Conservation (phyloP, 208 protist species). For the Crithidia fasciculata region DNA sequence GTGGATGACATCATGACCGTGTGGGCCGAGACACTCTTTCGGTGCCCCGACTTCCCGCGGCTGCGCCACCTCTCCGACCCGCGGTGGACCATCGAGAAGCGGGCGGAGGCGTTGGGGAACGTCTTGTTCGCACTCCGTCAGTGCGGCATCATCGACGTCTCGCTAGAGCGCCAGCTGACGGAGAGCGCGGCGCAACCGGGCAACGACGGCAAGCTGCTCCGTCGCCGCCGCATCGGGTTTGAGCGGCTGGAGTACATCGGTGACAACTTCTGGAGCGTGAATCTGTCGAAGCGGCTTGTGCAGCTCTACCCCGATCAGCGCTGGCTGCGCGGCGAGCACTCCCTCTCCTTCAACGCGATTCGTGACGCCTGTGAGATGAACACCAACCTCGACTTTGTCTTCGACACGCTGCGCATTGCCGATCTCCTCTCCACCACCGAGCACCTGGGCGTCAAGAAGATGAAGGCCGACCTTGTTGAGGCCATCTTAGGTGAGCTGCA, state of each 20-base stretch:
- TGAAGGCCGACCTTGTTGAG: slow-evolving; percentile 88
- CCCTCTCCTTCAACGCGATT: slow-evolving; percentile 62
- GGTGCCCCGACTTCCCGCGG: slow-evolving; percentile 51
- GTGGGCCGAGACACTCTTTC: slow-evolving; percentile 72
- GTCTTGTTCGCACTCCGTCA: slow-evolving; percentile 52
- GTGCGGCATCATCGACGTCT: slow-evolving; percentile 60
- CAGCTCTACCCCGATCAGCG: slow-evolving; percentile 77
- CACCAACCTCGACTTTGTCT: slow-evolving; percentile 76
- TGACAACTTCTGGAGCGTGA: slow-evolving; percentile 74
- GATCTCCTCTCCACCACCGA: slow-evolving; percentile 26
- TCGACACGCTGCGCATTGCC: slow-evolving; percentile 70
- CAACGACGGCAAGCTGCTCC: background rate
- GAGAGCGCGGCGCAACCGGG: slow-evolving; percentile 8
- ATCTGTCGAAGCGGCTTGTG: slow-evolving; percentile 73
- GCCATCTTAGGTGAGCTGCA: slow-evolving; percentile 80
- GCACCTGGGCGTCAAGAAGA: slow-evolving; percentile 58
- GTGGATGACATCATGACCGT: slow-evolving; percentile 69
- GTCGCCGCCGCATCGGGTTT: slow-evolving; percentile 75
- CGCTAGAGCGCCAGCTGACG: slow-evolving; percentile 31
- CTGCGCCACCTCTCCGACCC: slow-evolving; percentile 46
- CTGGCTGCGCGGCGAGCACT: slow-evolving; percentile 76
- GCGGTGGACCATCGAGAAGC: slow-evolving; percentile 54
- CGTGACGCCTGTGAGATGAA: slow-evolving; percentile 87
- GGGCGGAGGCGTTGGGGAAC: slow-evolving; percentile 42
- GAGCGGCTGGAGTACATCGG: slow-evolving; percentile 89